Conservation (phyloP, 2,329 filamentous ascomycete genomes). For the Monilinia fructigena region DNA sequence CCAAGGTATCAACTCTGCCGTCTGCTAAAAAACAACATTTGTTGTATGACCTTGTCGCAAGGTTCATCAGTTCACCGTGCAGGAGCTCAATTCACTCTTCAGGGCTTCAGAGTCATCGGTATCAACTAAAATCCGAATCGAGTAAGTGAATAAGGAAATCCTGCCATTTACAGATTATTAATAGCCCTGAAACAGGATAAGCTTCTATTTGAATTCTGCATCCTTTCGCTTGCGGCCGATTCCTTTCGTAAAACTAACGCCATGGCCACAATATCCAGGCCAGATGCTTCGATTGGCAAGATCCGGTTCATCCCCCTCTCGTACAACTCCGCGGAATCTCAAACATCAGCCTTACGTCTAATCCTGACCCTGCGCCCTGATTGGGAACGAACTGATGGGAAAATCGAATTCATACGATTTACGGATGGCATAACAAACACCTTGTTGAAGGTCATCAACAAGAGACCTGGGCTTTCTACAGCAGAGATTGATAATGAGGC, state of each 20-base stretch:
- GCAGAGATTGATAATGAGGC: constrained; percentile 81
- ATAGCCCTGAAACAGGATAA: constrained; percentile 16
- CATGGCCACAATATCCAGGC: constrained; percentile 23
- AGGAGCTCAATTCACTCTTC: background rate
- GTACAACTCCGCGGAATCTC: constrained; percentile 75
- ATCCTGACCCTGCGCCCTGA: constrained; percentile 78
- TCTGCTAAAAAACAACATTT: background rate
- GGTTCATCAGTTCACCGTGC: background rate
- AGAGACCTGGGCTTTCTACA: constrained; percentile 65
- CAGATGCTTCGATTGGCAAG: constrained; percentile 33
- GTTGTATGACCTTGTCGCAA: constrained; percentile 3
- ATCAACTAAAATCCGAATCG: background rate
- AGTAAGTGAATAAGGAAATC: background rate
- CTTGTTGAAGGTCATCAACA: constrained; percentile 74
- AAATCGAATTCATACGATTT: constrained; percentile 84
- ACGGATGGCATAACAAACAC: constrained; percentile 99
- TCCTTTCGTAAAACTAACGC: constrained; percentile 20
- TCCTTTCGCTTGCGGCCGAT: constrained; percentile 13
- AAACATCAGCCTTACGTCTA: constrained; percentile 75
- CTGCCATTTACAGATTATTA: constrained; percentile 15
- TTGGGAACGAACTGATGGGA: constrained; percentile 72
- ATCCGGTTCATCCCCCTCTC: constrained; percentile 68
- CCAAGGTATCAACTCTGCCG: background rate
- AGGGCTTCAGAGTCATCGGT: background rate
- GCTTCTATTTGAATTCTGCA: background rate